These are phyloP conservation scores for Phytophthora palmivora DNA, from an alignment of 352 stramenopile species.

Conservation along the genomic window DNA sequence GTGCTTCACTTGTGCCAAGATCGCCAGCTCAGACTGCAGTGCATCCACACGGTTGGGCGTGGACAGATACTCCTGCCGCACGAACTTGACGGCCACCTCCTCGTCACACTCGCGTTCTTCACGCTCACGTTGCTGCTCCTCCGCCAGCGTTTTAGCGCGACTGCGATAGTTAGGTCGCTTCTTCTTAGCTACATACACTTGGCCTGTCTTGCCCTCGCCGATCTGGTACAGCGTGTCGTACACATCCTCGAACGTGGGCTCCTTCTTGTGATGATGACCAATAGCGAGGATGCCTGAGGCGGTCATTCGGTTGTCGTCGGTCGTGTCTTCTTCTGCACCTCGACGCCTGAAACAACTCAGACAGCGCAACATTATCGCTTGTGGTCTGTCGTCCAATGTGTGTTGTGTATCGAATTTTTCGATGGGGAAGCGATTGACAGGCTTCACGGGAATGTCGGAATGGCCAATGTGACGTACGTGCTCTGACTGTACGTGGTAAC, in stretches of 20 bases:
- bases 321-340: constrained; percentile 3
- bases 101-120: constrained; percentile 53
- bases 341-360: constrained; percentile 37
- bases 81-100: constrained; percentile 76
- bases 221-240: constrained; percentile 80
- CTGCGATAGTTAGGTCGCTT: constrained; percentile 33
- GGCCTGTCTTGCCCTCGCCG: constrained; percentile 80
- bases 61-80: constrained; percentile 72
- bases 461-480: constrained; percentile 13
- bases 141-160: constrained; percentile 34
- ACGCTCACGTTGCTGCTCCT: constrained; percentile 70
- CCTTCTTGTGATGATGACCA: constrained; percentile 30
- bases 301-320: constrained; percentile 6
- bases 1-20: constrained; percentile 68
- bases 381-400: background rate
- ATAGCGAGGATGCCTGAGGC: constrained; percentile 14
- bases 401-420: constrained; percentile 20
- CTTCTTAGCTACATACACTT: constrained; percentile 65
- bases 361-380: constrained; percentile 40
- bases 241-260: constrained; percentile 55
- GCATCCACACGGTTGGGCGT: constrained; percentile 74
- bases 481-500: constrained; percentile 18
- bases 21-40: constrained; percentile 64
- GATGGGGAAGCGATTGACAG: constrained; percentile 14
- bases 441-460: constrained; percentile 16